Base-by-base conservation (phyloP, 2,329 filamentous ascomycete genomes). In the Stagonosporopsis cucurbitacearum region DNA sequence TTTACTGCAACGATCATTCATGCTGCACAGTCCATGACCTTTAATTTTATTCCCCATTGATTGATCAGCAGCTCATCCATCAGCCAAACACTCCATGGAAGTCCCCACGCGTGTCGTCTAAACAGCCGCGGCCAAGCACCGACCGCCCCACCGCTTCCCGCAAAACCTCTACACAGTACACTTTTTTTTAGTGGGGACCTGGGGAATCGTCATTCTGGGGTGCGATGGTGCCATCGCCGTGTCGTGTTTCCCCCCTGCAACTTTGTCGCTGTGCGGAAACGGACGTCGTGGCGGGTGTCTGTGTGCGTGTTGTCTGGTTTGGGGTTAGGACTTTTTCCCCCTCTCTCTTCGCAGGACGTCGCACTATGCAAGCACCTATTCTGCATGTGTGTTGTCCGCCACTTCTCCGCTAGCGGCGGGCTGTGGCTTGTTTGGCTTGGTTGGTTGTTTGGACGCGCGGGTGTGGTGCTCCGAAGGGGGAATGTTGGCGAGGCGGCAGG, bases 201-300 rank as follows among this genome's bases (percentile, higher is more conserved):
- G 47, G 47, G 42, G 53, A 39, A 39, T 51, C 53, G 53, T 56
- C 53, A 56, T 56, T 37, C 36, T 30, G 42, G 41, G 42, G 42
- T 30, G 19, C 22, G 20, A 56, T 56, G 23, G 47, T 41, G 46
- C 47, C 53, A 56, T 56, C 47, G 53, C 41, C n/a, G n/a, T n/a
- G n/a, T n/a, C n/a, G n/a, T n/a, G n/a, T n/a, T 20, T 19, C 45
- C 12, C 26, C 25, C 45, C 32, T 43, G 44, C 36, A 7, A 30
- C 4, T 30, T 30, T 30, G 7, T 30, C 32, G 41, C n/a, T 17
- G n/a, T 22, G 11, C 17, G 4, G 22, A n/a, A 3, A 4, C 17
- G 6, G 25, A 22, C n/a, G n/a, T 26, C 26, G n/a, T 9, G 22
- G 42, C n/a, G 17, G 17, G 25, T 22, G 17, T n/a, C n/a, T 32